phyloP scores from a whole-genome alignment of 495 filamentous ascomycete species.

The Annulohypoxylon nitens region DNA sequence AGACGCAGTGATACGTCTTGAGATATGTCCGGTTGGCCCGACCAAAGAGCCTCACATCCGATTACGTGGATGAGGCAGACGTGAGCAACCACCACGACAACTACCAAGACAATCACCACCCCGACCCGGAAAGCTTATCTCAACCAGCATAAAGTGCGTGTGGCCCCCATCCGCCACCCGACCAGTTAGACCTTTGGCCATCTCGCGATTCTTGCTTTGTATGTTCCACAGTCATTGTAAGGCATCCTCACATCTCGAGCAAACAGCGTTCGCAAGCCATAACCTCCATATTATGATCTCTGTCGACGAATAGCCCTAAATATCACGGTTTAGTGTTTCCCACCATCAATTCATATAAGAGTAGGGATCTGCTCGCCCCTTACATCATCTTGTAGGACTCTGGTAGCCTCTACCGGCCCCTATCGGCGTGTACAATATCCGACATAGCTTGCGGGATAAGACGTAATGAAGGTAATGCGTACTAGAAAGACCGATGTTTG shows the following conservation, averaged over 20 bases:
- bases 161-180: not conserved
- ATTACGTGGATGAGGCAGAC: constrained; percentile 4
- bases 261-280: not conserved
- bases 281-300: not conserved
- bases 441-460: not conserved
- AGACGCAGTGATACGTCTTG: not conserved
- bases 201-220: constrained; percentile 7
- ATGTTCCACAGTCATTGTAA: not conserved
- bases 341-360: constrained; percentile 2
- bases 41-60: constrained; percentile 8
- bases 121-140: constrained; percentile 31
- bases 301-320: constrained; percentile 1
- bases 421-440: not conserved
- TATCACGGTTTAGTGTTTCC: constrained; percentile 2
- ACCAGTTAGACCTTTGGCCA: not conserved
- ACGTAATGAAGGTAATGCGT: not conserved
- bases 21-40: constrained; percentile 7
- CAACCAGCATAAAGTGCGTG: constrained; percentile 16
- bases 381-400: constrained; percentile 30
- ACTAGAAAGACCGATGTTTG: not conserved
- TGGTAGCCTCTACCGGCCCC: not conserved
- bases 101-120: too few relatives aligned
- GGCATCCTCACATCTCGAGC: not conserved
- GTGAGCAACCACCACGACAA: constrained; percentile 4
- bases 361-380: constrained; percentile 1